Evolutionary conservation across 2,329 filamentous ascomycete genomes (phyloP).

Genomic region (Colletotrichum sp.): DNA sequence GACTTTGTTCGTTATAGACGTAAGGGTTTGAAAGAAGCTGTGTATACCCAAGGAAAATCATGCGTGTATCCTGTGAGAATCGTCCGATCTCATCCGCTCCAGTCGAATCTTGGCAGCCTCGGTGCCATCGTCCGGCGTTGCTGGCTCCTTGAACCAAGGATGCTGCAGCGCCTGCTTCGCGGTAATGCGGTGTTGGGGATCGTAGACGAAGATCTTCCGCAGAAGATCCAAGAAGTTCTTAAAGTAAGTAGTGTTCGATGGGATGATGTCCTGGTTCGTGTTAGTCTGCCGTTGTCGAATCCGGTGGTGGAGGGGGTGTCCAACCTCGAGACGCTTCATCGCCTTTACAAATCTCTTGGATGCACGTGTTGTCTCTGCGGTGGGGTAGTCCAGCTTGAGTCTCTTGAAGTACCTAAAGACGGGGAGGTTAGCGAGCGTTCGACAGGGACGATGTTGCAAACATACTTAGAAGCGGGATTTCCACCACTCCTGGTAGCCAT

Average conservation of each 20-base stretch:
- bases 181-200: slow-evolving; percentile 68
- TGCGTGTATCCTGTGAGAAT: slow-evolving; percentile 30
- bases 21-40: slow-evolving; percentile 14
- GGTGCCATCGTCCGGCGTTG: slow-evolving; percentile 69
- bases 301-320: slow-evolving; percentile 26
- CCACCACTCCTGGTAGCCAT: slow-evolving; percentile 60
- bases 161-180: slow-evolving; percentile 70
- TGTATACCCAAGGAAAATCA: slow-evolving; percentile 12
- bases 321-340: slow-evolving; percentile 71
- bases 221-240: slow-evolving; percentile 68
- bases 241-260: slow-evolving; percentile 62
- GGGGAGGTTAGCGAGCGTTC: neutral
- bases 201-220: slow-evolving; percentile 72
- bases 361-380: slow-evolving; percentile 65
- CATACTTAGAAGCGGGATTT: slow-evolving; percentile 70
- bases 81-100: slow-evolving; percentile 52
- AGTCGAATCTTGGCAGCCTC: slow-evolving; percentile 69
- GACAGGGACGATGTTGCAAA: neutral
- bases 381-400: slow-evolving; percentile 68
- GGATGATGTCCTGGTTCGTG: slow-evolving; percentile 64
- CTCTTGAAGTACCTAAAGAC: slow-evolving; percentile 68
- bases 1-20: slow-evolving; percentile 23
- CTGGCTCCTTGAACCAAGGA: slow-evolving; percentile 70
- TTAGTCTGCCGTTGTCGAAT: slow-evolving; percentile 19
- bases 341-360: slow-evolving; percentile 72